These are phyloP conservation scores for Populus euphratica DNA, from an alignment of 345 rosid species.

Conservation along the genomic window DNA sequence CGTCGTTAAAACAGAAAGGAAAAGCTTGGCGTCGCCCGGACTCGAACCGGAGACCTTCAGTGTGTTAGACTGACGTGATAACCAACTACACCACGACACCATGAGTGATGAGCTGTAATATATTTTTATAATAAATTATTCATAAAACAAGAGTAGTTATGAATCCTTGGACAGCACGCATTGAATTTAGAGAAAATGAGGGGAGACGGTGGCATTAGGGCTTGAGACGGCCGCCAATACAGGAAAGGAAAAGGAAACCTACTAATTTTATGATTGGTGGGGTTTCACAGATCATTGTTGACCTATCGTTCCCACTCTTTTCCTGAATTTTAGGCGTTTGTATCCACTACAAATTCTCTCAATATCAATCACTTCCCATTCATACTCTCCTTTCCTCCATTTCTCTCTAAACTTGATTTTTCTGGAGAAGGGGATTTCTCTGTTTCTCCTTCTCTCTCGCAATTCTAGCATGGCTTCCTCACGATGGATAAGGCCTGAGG, in stretches of 20 bases:
- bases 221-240: not conserved
- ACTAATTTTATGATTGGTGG: not conserved
- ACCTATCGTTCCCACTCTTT: not conserved
- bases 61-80: conserved; percentile 99
- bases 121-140: no score
- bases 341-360: not conserved
- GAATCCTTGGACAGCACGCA: not conserved
- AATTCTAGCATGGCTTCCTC: conserved; percentile 12
- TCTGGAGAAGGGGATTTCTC: not conserved
- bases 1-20: no score
- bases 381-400: not conserved
- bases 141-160: no score
- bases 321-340: not conserved
- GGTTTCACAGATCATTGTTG: conserved; percentile 4
- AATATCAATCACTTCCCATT: not conserved
- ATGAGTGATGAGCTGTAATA: rapidly evolving
- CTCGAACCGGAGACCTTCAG: conserved; percentile 97
- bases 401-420: not conserved
- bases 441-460: not conserved
- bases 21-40: conserved; percentile 72
- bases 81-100: conserved; percentile 99
- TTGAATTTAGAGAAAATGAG: not conserved
- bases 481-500: conserved; percentile 36
- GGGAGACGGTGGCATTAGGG: not conserved
- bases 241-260: not conserved